A percentile compares a stretch with the other conserved stretches of the same genome.
Evolutionary conservation across 2,329 filamentous ascomycete species (phyloP).

Genomic region (Diaporthe humulicola): DNA sequence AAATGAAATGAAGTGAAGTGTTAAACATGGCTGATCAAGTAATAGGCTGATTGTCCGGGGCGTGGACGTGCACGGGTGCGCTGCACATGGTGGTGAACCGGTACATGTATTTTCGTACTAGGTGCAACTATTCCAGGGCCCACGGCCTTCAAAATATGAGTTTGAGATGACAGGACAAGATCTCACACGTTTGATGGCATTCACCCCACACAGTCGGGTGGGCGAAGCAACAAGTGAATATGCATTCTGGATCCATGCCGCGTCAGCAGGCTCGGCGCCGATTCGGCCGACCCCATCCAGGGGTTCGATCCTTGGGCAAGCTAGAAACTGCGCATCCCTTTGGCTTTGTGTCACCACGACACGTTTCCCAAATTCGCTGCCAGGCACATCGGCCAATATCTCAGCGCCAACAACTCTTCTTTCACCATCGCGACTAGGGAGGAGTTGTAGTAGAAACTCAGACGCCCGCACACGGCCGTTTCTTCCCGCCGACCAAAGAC

Average conservation of each 20-base stretch:
- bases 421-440: background rate
- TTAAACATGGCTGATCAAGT: too few species aligned
- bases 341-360: slow-evolving; percentile 2
- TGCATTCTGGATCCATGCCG: background rate
- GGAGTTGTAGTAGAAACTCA: background rate
- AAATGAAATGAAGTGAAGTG: too few species aligned
- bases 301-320: slow-evolving; percentile 1
- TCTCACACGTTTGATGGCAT: background rate
- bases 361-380: background rate
- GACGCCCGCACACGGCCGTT: too few species aligned
- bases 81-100: too few species aligned
- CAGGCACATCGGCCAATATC: background rate
- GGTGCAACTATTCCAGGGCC: too few species aligned
- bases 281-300: background rate
- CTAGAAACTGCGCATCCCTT: background rate
- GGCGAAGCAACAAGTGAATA: background rate
- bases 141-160: too few species aligned
- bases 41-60: too few species aligned
- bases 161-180: too few species aligned
- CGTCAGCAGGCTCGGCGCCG: slow-evolving; percentile 14
- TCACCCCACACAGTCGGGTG: background rate
- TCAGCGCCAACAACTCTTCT: background rate
- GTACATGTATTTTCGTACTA: too few species aligned
- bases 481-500: too few species aligned
- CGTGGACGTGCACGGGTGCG: too few species aligned